A percentile compares a stretch with the other conserved stretches of the same genome.
Evolutionary conservation across 805 yeast species (phyloP).

Genomic region (Metschnikowia hibisci): DNA sequence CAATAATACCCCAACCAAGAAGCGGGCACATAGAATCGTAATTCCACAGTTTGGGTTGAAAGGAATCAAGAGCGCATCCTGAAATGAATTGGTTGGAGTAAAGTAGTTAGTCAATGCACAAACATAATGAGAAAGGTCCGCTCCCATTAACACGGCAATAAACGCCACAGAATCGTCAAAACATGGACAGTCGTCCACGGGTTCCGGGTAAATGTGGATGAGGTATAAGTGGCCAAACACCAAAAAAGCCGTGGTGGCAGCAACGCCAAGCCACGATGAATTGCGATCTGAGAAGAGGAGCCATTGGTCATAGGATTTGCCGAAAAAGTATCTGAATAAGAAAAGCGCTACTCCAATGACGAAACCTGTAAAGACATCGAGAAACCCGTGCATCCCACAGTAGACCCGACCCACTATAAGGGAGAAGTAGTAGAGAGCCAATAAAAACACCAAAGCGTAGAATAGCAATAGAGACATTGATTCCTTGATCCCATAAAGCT

Average conservation of each 20-base stretch:
- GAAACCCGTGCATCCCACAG: constrained; percentile 96
- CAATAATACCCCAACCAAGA: constrained; percentile 55
- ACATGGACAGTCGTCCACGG: constrained; percentile 94
- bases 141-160: constrained; percentile 79
- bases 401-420: constrained; percentile 79
- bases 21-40: constrained; percentile 37
- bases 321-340: constrained; percentile 40
- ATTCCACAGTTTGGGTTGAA: constrained; percentile 6
- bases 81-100: constrained; percentile 14
- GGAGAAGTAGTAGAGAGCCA: constrained; percentile 53
- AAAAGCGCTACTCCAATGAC: constrained; percentile 56
- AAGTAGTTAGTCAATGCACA: constrained; percentile 31
- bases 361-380: constrained; percentile 69
- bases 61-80: constrained; percentile 38
- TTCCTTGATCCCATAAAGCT: constrained; percentile 15
- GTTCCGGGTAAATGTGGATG: constrained; percentile 71
- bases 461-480: constrained; percentile 6
- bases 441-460: constrained; percentile 15
- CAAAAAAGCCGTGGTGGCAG: constrained; percentile 34
- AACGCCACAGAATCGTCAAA: constrained; percentile 94
- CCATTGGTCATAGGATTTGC: constrained; percentile 45
- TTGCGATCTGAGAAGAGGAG: constrained; percentile 29
- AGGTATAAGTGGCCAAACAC: constrained; percentile 43
- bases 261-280: constrained; percentile 18
- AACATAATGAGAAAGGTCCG: constrained; percentile 60